Evolutionary conservation across 345 rosid species (phyloP), one percentile per base, ranked within the genome.

Genomic region (Hibiscus syriacus): DNA sequence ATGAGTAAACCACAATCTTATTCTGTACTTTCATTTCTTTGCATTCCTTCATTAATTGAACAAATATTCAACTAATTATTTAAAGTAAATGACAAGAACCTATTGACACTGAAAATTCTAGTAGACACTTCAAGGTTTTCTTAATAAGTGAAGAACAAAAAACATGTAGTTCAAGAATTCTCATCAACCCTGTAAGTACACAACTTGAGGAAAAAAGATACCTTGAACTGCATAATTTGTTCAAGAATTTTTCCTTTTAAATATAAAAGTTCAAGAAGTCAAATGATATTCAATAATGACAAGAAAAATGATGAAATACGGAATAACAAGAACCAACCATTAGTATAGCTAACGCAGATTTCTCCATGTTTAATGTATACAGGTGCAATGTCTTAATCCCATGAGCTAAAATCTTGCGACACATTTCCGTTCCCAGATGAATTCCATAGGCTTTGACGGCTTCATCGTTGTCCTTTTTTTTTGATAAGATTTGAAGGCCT

Each of bases 401-500:
- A 83, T 85, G 87, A 67, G 96, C 93, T 65, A 94, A 68, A 74
- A 94, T 85, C 82, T 94, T 92, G 80, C 80, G 86, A 85, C 98
- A 94, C 98, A 88, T 92, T 80, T 94, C 99, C 10, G 99, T 84
- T 74, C 93, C 98, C 76, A 82, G 90, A 80, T 94, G 98, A 78
- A 94, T 79, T 55, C 99, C 99, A 76, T 77, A 94, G 57, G 97
- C 81, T 78, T 81, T 87, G 25, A 91, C 98, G 38, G 98, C 98
- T 85, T 94, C 99, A 29, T 94, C 99, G 61, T 94, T 94, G 73
- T 94, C 98, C 80, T 88, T 86, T n/a, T n/a, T n/a, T n/a, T n/a
- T n/a, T n/a, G n/a, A n/a, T n/a, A n/a, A n/a, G n/a, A n/a, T n/a
- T n/a, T n/a, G n/a, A n/a, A n/a, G n/a, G n/a, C n/a, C n/a, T n/a